These are phyloP conservation scores for Pythium monospermum DNA, from an alignment of 352 stramenopile species.

Conservation along the genomic window DNA sequence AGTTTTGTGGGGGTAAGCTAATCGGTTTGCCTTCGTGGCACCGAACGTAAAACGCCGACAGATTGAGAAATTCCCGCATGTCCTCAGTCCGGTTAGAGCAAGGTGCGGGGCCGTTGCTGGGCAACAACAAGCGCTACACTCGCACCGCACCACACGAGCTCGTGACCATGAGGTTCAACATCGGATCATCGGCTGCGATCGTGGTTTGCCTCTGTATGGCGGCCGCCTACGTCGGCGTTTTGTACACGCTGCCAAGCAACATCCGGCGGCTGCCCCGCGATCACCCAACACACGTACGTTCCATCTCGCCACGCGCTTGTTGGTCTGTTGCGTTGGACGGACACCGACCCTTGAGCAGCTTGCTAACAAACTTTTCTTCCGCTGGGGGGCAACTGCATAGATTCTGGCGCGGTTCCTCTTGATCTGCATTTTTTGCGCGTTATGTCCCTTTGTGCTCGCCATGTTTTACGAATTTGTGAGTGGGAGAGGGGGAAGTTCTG, in stretches of 20 bases:
- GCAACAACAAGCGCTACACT: conserved; percentile 18
- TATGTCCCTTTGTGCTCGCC: conserved; percentile 76
- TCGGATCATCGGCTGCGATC: conserved; percentile 56
- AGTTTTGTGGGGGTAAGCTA: conserved; percentile 1
- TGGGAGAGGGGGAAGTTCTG: no score
- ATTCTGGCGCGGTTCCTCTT: conserved; percentile 84
- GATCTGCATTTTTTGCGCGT: conserved; percentile 83
- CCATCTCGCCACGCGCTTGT: background rate
- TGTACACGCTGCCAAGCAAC: conserved; percentile 73
- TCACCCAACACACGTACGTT: conserved; percentile 74
- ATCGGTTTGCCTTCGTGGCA: no score
- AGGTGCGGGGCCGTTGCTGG: conserved; percentile 8
- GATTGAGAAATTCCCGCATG: conserved; percentile 15
- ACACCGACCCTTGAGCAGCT: no score
- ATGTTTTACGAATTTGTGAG: conserved; percentile 82
- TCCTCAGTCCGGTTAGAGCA: conserved; percentile 25
- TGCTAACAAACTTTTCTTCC: no score
- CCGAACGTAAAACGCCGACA: no score
- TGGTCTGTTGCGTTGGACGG: no score
- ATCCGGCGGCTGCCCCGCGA: conserved; percentile 78
- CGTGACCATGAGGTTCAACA: conserved; percentile 77
- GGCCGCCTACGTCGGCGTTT: conserved; percentile 76
- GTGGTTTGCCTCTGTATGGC: conserved; percentile 80
- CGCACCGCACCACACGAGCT: conserved; percentile 24
- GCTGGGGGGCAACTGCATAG: conserved; percentile 21